Base-by-base conservation (phyloP, 2,329 filamentous ascomycete genomes). In the Coccinonectria pachysandricola region DNA sequence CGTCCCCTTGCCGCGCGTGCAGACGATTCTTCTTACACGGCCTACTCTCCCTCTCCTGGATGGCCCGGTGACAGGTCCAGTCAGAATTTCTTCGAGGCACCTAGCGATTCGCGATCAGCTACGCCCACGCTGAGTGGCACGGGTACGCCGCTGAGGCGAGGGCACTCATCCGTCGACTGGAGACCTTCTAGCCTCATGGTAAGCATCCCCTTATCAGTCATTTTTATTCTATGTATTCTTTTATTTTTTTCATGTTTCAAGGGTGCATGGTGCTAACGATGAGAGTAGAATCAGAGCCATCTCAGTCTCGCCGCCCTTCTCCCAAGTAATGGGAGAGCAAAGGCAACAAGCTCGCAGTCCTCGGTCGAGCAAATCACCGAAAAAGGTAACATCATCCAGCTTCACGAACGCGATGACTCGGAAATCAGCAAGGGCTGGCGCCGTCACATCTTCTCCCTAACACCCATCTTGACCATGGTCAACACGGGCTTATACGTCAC, bases 351-450 rank as follows among this genome's bases (percentile, higher is more conserved):
- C 4, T 36, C 40, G 33, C 43, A 57, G 32, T 48, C 59, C 23
- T 44, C 42, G 30, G 40, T 37, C 21, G 42, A 45, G 15, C 44
- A 37, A 12, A 49, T 51, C 19, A 37, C 45, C 15, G 42, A 45
- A 15, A 44, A 37, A 12, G 50, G 51, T 18, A 37, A 45, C 15
- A 60, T 64, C 21, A 47, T 52, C 19, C 50, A 54, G 8, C 38
- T 64, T 1, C 54, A 62, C 36, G 52, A 61, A 27, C 59, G 60
- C 20, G 54, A 60, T 32, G 56, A 62, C 22, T 43, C 31, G 14
- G 57, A 64, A n/a, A 59, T 53, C 25, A 64, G 57, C 55, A 54
- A 53, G 24, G 60, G 60, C 18, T 62, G 58, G 59, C 58, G 50
- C 30, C 51, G 60, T 8, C 39, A 53, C 16, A 23, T 64, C 8